Percentiles rank a stretch among this genome's conserved stretches.
Conservation (phyloP, 768 basidiomycete genomes). For the Dioszegia crocea region DNA sequence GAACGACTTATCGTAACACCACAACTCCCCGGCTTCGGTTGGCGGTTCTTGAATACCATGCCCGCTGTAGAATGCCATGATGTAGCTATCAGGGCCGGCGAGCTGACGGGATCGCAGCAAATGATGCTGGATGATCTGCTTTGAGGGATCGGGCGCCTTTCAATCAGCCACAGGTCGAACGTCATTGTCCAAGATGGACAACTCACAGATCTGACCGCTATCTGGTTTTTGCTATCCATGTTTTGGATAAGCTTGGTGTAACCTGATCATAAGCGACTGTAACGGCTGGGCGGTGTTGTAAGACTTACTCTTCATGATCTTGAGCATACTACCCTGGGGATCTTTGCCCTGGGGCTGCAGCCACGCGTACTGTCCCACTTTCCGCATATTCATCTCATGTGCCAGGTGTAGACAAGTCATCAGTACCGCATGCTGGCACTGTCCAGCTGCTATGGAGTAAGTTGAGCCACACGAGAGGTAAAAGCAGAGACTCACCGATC, state of each 20-base stretch:
- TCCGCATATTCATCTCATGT: constrained; percentile 35
- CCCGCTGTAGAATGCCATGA: constrained; percentile 36
- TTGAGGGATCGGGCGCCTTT: constrained; percentile 36
- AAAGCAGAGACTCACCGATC: background rate
- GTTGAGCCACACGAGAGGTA: background rate
- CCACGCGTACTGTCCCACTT: constrained; percentile 41
- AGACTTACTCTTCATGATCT: constrained; percentile 41
- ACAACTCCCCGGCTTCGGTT: constrained; percentile 43
- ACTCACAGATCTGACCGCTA: constrained; percentile 6
- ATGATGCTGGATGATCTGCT: constrained; percentile 33
- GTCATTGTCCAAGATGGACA: background rate
- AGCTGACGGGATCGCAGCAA: constrained; percentile 32
- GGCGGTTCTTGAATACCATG: constrained; percentile 46
- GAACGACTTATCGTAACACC: constrained; percentile 41
- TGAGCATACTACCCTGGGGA: constrained; percentile 34
- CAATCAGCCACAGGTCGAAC: background rate
- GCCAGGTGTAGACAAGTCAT: constrained; percentile 38
- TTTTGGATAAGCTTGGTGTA: constrained; percentile 3
- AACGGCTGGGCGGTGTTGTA: background rate
- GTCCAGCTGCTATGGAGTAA: constrained; percentile 3
- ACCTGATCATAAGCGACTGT: background rate
- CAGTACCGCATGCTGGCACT: constrained; percentile 39
- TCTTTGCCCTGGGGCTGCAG: constrained; percentile 28
- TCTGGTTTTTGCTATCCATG: constrained; percentile 5
- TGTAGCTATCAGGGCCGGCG: constrained; percentile 32